Base-by-base conservation (phyloP, 2,329 filamentous ascomycete species). In the Dactylellina cionopaga region DNA sequence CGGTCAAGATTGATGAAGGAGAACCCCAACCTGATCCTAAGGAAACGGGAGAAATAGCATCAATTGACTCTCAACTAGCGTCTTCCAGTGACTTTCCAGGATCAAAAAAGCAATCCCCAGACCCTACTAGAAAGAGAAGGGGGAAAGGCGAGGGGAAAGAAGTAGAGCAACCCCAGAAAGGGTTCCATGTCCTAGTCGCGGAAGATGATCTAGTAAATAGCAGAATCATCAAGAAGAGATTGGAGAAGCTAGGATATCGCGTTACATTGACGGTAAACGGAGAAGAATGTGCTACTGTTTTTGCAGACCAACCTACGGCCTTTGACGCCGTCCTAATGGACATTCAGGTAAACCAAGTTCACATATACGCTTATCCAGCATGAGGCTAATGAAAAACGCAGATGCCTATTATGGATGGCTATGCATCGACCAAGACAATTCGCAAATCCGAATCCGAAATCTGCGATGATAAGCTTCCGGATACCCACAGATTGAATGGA, bases 321-420 rank as follows among this genome's bases (percentile, higher is more conserved):
- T 95, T 91, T 77, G 92, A 96, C 79, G 88, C 92, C 3, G 84
- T 96, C 49, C 83, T 96, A 74, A 96, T 96, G 92, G 92, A 96
- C 78, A 92, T 96, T 86, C 92, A 96, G 84, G 92, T 92, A 79
- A 80, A 86, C 80, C 24, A 15, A 46, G 7, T n/a, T n/a, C n/a
- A 75, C 74, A 31, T 52, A 25, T 51, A 9, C 5, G 11, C 0
- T n/a, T 15, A 27, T 3, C 39, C 70, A 11, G n/a, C 17, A 27
- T 44, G 51, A 74, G 59, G 69, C 13, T 47, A 49, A 31, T 47
- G 37, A 17, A n/a, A 15, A 10, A 43, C 1, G 17, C 60, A 96
- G 92, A 96, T 96, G 92, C 92, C 92, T 15, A 95, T 96, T 29
- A 90, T 96, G 3, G 92, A 96, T 78, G 92, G 92, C 11, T 84